Base-by-base conservation (phyloP, 2,329 filamentous ascomycete species). In the Cylindrodendrum hubeiense region DNA sequence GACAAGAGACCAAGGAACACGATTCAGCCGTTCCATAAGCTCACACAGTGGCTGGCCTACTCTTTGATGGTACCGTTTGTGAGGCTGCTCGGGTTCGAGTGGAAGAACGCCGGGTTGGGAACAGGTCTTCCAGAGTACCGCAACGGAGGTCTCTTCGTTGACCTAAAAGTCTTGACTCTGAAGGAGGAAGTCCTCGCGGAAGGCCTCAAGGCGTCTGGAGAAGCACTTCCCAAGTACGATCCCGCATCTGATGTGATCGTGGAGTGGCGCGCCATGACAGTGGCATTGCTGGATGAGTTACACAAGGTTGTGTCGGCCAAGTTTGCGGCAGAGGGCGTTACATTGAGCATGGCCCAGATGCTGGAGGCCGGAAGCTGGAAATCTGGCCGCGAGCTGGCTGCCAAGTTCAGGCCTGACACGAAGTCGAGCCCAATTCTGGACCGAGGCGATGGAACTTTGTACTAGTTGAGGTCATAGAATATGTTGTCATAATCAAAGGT, bases 381-480 rank as follows among this genome's bases (percentile, higher is more conserved):
- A 67, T 91, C 91, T 70, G 93, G 93, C 60, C 86, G 93, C 77
- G 93, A 95, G 81, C 85, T 95, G 73, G 93, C 93, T 53, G 93
- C 94, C 76, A 89, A 94, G 60, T 90, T 88, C 47, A 85, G 93
- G 62, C 93, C 93, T 17, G 91, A 93, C 73, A 95, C 93, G 13
- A 93, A 91, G 80, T 91, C 93, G 69, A 93, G 93, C 59, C 93
- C 93, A 13, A 95, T 96, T 76, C 89, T 94, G 84, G 94, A 95
- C 72, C 81, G 91, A 62, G 93, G 91, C 66, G 93, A 95, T 78
- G 93, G 93, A 67, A 95, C 93, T 33, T 89, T 95, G 70, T 95
- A 94, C 79, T 95, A 87, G 49, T 13, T 37, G 10, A 41, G 19
- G 10, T 46, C 22, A 39, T 39, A 34, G 33, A 34, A 34, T 3